Percentiles rank a stretch among this genome's conserved stretches.
phyloP scores from a whole-genome alignment of 2,329 filamentous ascomycete species.

The Colletotrichum spinosum region DNA sequence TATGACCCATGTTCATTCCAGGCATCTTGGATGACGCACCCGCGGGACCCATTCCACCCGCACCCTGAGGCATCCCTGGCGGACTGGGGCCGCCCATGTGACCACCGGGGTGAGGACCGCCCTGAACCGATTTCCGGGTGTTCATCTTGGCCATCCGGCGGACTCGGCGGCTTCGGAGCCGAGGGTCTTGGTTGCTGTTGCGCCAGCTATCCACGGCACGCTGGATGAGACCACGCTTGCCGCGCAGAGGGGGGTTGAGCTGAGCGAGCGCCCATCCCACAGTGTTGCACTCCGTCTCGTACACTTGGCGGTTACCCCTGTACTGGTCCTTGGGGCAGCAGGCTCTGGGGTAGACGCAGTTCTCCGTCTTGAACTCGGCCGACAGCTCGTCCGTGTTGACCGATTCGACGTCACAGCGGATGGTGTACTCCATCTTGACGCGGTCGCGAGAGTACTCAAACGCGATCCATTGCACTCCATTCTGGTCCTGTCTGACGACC shows the following conservation, averaged over 20 bases:
- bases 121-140: conserved; percentile 79
- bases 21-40: conserved; percentile 71
- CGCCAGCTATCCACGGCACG: conserved; percentile 98
- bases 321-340: conserved; percentile 97
- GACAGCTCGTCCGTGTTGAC: conserved; percentile 89
- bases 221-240: conserved; percentile 96
- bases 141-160: conserved; percentile 97
- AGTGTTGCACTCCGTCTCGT: conserved; percentile 98
- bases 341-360: conserved; percentile 96
- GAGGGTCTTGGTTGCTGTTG: conserved; percentile 97
- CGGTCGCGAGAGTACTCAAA: conserved; percentile 98
- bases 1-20: conserved; percentile 74
- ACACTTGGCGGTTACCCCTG: conserved; percentile 92
- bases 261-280: conserved; percentile 99
- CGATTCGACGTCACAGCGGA: conserved; percentile 96
- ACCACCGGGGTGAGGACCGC: conserved; percentile 65
- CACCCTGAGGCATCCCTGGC: conserved; percentile 71
- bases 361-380: conserved; percentile 95
- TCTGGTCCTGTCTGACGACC: conserved; percentile 93
- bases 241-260: conserved; percentile 88
- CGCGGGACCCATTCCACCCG: conserved; percentile 71
- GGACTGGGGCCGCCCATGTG: conserved; percentile 78
- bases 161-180: conserved; percentile 90
- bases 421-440: conserved; percentile 99
- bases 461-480: conserved; percentile 98